These are phyloP conservation scores for Terfezia boudieri DNA, from an alignment of 495 filamentous ascomycete genomes.

Conservation along the genomic window DNA sequence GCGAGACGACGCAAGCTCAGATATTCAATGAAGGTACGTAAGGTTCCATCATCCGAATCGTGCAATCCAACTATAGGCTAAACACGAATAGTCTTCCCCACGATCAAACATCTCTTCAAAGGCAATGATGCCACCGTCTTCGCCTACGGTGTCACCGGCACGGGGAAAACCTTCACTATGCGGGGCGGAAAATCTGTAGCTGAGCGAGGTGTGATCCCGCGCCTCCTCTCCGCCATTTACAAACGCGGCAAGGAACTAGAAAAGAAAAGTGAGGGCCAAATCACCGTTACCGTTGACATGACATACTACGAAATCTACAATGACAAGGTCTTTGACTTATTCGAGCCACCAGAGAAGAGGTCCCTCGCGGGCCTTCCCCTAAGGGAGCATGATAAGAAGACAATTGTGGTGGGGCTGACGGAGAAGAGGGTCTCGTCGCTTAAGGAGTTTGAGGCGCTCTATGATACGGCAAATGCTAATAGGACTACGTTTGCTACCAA, in stretches of 20 bases:
- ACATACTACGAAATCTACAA: conserved; percentile 99
- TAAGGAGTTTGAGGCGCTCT: conserved; percentile 80
- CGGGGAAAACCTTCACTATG: conserved; percentile 97
- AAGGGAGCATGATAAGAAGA: conserved; percentile 78
- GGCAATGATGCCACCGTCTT: conserved; percentile 88
- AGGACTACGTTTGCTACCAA: conserved; percentile 83
- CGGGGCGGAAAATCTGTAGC: conserved; percentile 72
- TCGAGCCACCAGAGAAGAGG: conserved; percentile 76
- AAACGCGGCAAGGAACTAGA: conserved; percentile 64
- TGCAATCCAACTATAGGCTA: conserved; percentile 12
- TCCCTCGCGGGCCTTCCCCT: conserved; percentile 66
- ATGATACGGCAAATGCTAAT: conserved; percentile 87
- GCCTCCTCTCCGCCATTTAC: conserved; percentile 71
- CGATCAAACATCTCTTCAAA: conserved; percentile 77
- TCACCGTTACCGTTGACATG: conserved; percentile 51
- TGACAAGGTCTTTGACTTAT: conserved; percentile 81
- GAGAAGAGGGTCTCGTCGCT: conserved; percentile 65
- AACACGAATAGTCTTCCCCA: conserved; percentile 34
- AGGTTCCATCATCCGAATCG: conserved; percentile 16
- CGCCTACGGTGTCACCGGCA: conserved; percentile 88
- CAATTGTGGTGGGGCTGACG: conserved; percentile 73
- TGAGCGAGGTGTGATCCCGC: conserved; percentile 77
- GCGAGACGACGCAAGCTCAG: conserved; percentile 53
- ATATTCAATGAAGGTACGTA: conserved; percentile 54
- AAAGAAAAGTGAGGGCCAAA: conserved; percentile 59